Evolutionary conservation across 2,329 filamentous ascomycete genomes (phyloP).

Genomic region (Colletotrichum sidae): DNA sequence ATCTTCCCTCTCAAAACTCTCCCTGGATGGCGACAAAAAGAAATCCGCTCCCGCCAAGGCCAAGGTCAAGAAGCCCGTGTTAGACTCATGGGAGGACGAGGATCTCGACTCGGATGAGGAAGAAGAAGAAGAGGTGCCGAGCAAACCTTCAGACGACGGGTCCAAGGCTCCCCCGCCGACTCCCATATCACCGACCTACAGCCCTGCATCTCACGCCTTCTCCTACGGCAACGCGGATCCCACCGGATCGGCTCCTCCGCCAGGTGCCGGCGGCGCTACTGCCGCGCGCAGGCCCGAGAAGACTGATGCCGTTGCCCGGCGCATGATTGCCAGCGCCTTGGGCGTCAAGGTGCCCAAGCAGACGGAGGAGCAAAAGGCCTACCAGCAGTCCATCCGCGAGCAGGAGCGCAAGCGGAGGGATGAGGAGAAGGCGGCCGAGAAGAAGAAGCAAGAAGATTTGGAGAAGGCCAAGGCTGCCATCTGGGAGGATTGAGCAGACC

Average conservation of each 20-base stretch:
- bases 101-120: conserved; percentile 40
- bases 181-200: conserved; percentile 67
- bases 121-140: conserved; percentile 38
- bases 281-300: conserved; percentile 77
- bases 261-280: conserved; percentile 39
- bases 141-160: conserved; percentile 40
- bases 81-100: conserved; percentile 69
- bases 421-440: conserved; percentile 75
- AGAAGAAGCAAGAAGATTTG: conserved; percentile 69
- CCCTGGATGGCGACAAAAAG: conserved; percentile 42
- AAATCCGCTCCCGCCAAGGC: conserved; percentile 39
- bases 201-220: conserved; percentile 36
- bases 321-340: conserved; percentile 90
- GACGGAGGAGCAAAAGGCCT: conserved; percentile 90
- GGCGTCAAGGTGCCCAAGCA: conserved; percentile 83
- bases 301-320: conserved; percentile 88
- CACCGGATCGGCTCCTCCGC: conserved; percentile 5
- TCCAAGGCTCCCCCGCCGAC: conserved; percentile 74
- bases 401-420: conserved; percentile 85
- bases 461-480: conserved; percentile 85
- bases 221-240: conserved; percentile 40
- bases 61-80: conserved; percentile 46
- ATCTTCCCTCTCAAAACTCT: conserved; percentile 47
- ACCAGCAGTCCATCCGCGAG: conserved; percentile 84
- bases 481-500: conserved; percentile 77